Evolutionary conservation across 306 rosid species (phyloP).

Genomic region (Quercus ilex): DNA sequence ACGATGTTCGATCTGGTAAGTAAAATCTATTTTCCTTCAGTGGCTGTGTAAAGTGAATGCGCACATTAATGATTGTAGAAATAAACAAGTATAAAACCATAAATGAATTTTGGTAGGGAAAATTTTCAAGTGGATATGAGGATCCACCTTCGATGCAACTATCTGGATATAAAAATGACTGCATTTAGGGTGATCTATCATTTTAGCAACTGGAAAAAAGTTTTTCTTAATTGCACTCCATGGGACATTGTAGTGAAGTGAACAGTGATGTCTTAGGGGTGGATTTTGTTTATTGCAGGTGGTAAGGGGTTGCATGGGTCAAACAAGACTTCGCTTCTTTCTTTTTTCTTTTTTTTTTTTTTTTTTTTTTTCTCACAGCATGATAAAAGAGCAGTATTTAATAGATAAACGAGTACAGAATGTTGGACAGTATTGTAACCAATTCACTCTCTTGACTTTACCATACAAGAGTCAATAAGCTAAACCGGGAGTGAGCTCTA

Average conservation of each 20-base stretch:
- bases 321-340: background rate
- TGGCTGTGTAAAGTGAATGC: background rate
- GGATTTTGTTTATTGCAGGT: background rate
- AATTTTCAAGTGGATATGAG: background rate
- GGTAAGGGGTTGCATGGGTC: background rate
- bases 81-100: background rate
- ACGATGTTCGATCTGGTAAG: slow-evolving; percentile 97
- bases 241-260: background rate
- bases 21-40: slow-evolving; percentile 10
- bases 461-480: background rate
- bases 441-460: background rate
- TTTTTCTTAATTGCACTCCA: background rate
- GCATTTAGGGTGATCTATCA: background rate
- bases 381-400: background rate
- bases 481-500: background rate
- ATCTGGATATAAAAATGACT: background rate
- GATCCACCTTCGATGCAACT: background rate
- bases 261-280: background rate
- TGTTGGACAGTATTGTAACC: background rate
- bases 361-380: background rate
- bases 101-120: background rate
- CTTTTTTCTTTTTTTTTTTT: background rate
- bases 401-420: background rate
- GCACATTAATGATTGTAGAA: background rate
- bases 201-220: background rate